Base-by-base conservation (phyloP, 2,329 filamentous ascomycete genomes). In the Chaetomiaceae sp. region DNA sequence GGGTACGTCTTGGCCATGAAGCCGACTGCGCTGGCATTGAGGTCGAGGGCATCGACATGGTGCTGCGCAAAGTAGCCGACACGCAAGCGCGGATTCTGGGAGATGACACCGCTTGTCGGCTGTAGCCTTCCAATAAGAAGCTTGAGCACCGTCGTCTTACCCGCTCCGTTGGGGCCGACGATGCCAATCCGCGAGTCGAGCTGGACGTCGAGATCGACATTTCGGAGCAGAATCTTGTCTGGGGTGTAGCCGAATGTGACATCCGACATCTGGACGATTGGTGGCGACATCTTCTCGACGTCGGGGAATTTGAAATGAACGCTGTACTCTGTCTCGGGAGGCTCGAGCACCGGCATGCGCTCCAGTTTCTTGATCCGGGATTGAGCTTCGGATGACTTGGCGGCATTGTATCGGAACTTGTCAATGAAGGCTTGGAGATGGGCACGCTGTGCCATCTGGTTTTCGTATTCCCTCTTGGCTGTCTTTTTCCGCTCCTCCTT, bases 281-380 rank as follows among this genome's bases (percentile, higher is more conserved):
- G 94, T 14, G 94, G 92, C 16, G 92, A 96, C 54, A 99, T 78
- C 73, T 97, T 97, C 73, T 99, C 94, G 53, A 99, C 94, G 8
- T 96, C 90, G 9, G 94, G 94, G 75, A 99, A 99, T 62, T 86
- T 88, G 81, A 99, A 99, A 67, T 96, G 89, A 55, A 99, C 94
- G 49, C 82, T 90, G 77, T 99, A 99, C 71, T 96, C 92, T 55
- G 85, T 84, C 75, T 99, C 94, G 5, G 94, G 95, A 0, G 91
- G 70, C 64, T 95, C 87, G 48, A 99, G 80, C 1, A 96, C 76
- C 1, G 95, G 94, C 89, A 99, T 96, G 66, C 88, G 90, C 71
- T 99, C 95, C 57, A 99, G 78, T 70, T 99, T 99, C 80, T 99
- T 99, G 81, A 99, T 97, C 66, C 94, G 86, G 1, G 92, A 97